Base-by-base conservation (phyloP, 2,329 filamentous ascomycete genomes). In the Biscogniauxia mediterranea region DNA sequence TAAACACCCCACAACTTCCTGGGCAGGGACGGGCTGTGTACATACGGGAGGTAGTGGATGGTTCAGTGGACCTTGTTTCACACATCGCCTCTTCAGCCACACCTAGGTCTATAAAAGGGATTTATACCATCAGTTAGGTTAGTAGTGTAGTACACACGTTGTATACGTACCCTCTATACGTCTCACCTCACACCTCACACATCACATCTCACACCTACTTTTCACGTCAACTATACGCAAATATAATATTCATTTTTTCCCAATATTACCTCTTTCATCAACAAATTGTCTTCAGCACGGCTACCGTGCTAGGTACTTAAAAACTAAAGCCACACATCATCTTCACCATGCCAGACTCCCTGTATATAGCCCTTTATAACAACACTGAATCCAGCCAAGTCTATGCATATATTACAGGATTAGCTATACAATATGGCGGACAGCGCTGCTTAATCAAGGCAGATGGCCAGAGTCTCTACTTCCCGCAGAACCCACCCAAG, bases 391-490 rank as follows among this genome's bases (percentile, higher is more conserved):
- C 82, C 2, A 76, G 74, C 60, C 80, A 78, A 21, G 81, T 88
- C 8, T 89, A 82, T 65, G 86, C 86, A 49, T 89, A 88, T 73
- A 85, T 91, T 70, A 90, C 85, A 3, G 87, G 87, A 11, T 79
- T 81, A 23, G 84, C 85, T 1, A 74, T 89, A 32, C 80, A 85
- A 54, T 68, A 74, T 57, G 67, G 69, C 59, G 69, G 71, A 25
- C 67, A 71, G 55, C 76, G 76, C n/a, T 75, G 75, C 55, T 69
- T 80, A 26, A 66, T 80, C 62, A 73, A 73, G 57, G 67, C 75
- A 64, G 81, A 85, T 55, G 81, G 81, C 68, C 81, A 81, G 64
- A 76, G 77, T 1, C 76, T 86, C 13, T 84, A 87, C 69, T 82
- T 87, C 57, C 79, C 89, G 3, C 76, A 82, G 64, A 76, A 83